Percentiles rank a stretch among this genome's conserved stretches.
phyloP scores from a whole-genome alignment of 2,329 filamentous ascomycete species.

The Xylariaceae sp. region DNA sequence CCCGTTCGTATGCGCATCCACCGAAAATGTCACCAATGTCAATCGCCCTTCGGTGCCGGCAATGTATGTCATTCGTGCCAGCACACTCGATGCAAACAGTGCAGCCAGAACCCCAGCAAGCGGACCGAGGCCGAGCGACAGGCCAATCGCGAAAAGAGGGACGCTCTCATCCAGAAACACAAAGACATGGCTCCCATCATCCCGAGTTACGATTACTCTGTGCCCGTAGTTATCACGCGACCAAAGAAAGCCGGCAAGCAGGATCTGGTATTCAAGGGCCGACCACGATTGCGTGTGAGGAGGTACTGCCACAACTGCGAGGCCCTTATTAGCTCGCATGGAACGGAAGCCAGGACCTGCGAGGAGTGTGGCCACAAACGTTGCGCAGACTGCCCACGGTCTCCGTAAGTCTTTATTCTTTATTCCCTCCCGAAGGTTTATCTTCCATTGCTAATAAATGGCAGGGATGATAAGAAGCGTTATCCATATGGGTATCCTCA shows the following conservation, averaged over 20 bases:
- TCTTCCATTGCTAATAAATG: conserved; percentile 14
- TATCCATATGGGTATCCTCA: conserved; percentile 67
- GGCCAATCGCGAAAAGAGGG: conserved; percentile 47
- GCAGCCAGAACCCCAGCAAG: conserved; percentile 66
- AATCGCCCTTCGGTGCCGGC: conserved; percentile 63
- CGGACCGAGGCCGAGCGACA: conserved; percentile 51
- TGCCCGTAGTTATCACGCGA: conserved; percentile 52
- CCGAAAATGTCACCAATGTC: conserved; percentile 75
- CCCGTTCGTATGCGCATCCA: conserved; percentile 73
- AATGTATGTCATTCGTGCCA: conserved; percentile 72
- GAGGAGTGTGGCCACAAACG: conserved; percentile 63
- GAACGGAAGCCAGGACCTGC: conserved; percentile 52
- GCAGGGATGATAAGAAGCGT: conserved; percentile 59
- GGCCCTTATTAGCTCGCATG: conserved; percentile 52
- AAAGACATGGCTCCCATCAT: conserved; percentile 52
- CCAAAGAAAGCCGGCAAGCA: conserved; percentile 62
- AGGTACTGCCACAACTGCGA: conserved; percentile 72
- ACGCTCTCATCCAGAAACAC: conserved; percentile 47
- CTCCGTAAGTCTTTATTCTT: conserved; percentile 56
- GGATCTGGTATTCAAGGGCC: conserved; percentile 62
- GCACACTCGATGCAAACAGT: conserved; percentile 76
- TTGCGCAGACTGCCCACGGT: conserved; percentile 74
- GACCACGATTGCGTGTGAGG: conserved; percentile 65
- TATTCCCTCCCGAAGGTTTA: not conserved
- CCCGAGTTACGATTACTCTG: conserved; percentile 45